Conservation (phyloP, 140 eudicot genomes). For the Oenanthe javanica region DNA sequence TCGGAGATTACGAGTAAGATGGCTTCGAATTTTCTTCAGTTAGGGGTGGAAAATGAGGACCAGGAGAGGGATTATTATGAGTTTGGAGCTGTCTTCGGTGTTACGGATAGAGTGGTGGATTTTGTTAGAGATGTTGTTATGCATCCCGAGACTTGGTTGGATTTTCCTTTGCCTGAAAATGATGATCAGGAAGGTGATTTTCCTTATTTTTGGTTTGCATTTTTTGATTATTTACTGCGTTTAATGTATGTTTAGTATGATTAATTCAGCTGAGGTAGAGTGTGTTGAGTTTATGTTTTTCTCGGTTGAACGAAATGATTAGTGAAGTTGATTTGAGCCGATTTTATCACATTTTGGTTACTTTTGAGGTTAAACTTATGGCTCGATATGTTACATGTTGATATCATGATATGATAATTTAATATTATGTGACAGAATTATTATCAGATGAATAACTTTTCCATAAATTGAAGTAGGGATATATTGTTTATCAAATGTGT, state of each 20-base stretch:
- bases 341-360: background rate
- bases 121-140: constrained; percentile 56
- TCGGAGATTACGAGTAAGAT: constrained; percentile 62
- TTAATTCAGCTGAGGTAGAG: too few species aligned
- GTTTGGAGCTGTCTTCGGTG: constrained; percentile 62
- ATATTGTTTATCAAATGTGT: background rate
- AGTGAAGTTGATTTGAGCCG: background rate
- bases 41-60: constrained; percentile 46
- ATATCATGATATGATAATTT: background rate
- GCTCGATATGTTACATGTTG: background rate
- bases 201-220: background rate
- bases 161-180: constrained; percentile 62
- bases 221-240: background rate
- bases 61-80: constrained; percentile 6
- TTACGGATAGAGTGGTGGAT: constrained; percentile 69
- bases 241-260: background rate
- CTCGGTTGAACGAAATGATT: background rate
- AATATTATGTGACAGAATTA: background rate
- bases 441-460: background rate
- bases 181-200: constrained; percentile 27
- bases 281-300: background rate
- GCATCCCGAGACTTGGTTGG: constrained; percentile 97
- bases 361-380: background rate
- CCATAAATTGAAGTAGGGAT: background rate
- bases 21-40: constrained; percentile 64